Evolutionary conservation across 1,284 basidiomycete genomes (phyloP).

Genomic region (Chondrostereum purpureum): DNA sequence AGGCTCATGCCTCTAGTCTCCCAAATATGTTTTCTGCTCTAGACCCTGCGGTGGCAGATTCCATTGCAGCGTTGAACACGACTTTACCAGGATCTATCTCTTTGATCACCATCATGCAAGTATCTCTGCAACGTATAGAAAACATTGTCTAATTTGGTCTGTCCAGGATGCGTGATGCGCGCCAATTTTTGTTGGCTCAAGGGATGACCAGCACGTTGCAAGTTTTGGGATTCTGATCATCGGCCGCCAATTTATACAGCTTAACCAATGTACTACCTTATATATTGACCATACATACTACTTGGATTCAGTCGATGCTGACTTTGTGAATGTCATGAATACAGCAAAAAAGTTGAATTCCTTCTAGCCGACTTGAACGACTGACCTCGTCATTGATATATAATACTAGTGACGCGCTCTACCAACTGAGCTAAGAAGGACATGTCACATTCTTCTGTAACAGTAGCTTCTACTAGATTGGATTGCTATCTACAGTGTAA

Average conservation of each 20-base stretch:
- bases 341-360: constrained; percentile 20
- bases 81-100: not conserved
- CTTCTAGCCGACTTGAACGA: constrained; percentile 38
- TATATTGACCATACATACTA: too few relatives aligned
- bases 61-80: not conserved
- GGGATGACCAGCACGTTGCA: not conserved
- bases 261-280: too few relatives aligned
- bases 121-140: not conserved
- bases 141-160: not conserved
- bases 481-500: too few relatives aligned
- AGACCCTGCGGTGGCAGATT: constrained; percentile 13
- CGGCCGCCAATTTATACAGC: too few relatives aligned
- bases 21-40: constrained; percentile 19
- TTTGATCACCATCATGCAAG: not conserved
- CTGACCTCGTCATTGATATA: constrained; percentile 33
- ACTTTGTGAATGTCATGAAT: constrained; percentile 2
- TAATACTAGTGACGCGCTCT: constrained; percentile 55
- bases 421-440: constrained; percentile 55
- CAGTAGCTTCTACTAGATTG: too few relatives aligned
- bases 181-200: not conserved
- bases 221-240: not conserved
- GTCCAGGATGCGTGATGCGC: not conserved
- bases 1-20: constrained; percentile 19
- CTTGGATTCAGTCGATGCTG: too few relatives aligned
- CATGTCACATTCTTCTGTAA: too few relatives aligned